phyloP scores from a whole-genome alignment of 2,329 filamentous ascomycete species.

The Gremmenia infestans region DNA sequence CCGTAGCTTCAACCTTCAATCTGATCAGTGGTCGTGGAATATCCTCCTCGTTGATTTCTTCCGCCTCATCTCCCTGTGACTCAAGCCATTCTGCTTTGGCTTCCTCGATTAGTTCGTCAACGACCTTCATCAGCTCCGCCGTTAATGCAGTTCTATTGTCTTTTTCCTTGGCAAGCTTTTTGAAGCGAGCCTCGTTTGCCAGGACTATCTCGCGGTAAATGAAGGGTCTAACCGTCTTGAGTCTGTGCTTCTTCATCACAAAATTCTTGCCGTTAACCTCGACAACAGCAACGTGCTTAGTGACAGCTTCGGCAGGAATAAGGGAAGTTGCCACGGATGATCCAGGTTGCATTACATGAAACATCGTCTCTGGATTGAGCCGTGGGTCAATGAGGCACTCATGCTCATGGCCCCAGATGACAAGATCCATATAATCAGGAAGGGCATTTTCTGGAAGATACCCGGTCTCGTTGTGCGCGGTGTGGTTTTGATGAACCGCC shows the following conservation, averaged over 20 bases:
- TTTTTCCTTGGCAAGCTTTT: slow-evolving; percentile 70
- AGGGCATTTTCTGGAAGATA: slow-evolving; percentile 92
- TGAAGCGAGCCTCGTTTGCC: slow-evolving; percentile 69
- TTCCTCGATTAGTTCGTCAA: slow-evolving; percentile 82
- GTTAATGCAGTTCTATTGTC: slow-evolving; percentile 82
- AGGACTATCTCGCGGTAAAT: slow-evolving; percentile 79
- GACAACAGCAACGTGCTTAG: slow-evolving; percentile 86
- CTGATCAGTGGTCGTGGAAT: slow-evolving; percentile 79
- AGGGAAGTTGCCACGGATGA: slow-evolving; percentile 94
- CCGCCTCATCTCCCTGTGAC: slow-evolving; percentile 56
- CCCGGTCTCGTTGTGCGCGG: slow-evolving; percentile 85
- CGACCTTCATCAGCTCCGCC: slow-evolving; percentile 66
- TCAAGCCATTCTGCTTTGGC: slow-evolving; percentile 77
- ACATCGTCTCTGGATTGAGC: slow-evolving; percentile 80
- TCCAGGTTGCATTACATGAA: slow-evolving; percentile 95
- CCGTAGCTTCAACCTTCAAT: slow-evolving; percentile 84
- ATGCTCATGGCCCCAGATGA: slow-evolving; percentile 97
- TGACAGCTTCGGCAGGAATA: slow-evolving; percentile 79
- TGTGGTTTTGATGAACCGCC: slow-evolving; percentile 93
- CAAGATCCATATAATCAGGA: slow-evolving; percentile 83
- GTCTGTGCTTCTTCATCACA: slow-evolving; percentile 69
- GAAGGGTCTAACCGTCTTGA: slow-evolving; percentile 89
- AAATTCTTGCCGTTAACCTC: slow-evolving; percentile 81
- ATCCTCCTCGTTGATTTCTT: slow-evolving; percentile 54
- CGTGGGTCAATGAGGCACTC: slow-evolving; percentile 86